Evolutionary conservation across 345 rosid species (phyloP).

Genomic region (Hibiscus syriacus): DNA sequence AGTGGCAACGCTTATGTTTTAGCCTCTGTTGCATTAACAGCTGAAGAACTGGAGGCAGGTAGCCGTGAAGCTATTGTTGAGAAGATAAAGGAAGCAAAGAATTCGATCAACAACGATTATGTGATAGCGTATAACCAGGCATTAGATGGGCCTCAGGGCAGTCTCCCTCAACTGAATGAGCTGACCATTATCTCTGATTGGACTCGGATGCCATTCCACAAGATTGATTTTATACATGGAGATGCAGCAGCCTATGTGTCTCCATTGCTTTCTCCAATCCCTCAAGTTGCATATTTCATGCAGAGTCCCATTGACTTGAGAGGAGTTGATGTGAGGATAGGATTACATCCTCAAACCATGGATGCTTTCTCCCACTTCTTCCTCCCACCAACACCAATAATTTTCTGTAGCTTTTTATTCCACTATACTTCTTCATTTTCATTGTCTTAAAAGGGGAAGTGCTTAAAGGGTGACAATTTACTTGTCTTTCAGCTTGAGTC

Average conservation of each 20-base stretch:
- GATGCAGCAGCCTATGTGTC: conserved; percentile 37
- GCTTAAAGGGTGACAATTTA: neutral
- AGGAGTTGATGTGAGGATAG: conserved; percentile 46
- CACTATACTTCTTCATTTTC: neutral
- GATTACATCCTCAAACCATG: conserved; percentile 30
- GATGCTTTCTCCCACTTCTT: conserved; percentile 33
- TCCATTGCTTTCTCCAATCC: conserved; percentile 57
- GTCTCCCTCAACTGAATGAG: conserved; percentile 51
- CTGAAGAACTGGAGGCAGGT: conserved; percentile 34
- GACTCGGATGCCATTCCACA: conserved; percentile 73
- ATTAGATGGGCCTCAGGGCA: conserved; percentile 32
- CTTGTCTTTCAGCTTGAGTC: no score
- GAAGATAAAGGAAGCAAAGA: conserved; percentile 55
- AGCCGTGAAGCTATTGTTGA: conserved; percentile 27
- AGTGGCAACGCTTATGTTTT: conserved; percentile 62
- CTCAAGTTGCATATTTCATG: conserved; percentile 61
- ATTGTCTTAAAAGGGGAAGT: neutral
- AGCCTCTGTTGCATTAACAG: conserved; percentile 45
- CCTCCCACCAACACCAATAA: conserved; percentile 9
- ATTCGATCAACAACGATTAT: conserved; percentile 33
- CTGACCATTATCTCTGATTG: conserved; percentile 57
- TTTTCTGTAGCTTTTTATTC: neutral
- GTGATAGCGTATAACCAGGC: conserved; percentile 50
- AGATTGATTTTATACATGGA: conserved; percentile 31
- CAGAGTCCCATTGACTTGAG: conserved; percentile 39